Percentiles rank a stretch among this genome's conserved stretches.
phyloP scores from a whole-genome alignment of 2,329 filamentous ascomycete species.

The Aureobasidium uvarum region DNA sequence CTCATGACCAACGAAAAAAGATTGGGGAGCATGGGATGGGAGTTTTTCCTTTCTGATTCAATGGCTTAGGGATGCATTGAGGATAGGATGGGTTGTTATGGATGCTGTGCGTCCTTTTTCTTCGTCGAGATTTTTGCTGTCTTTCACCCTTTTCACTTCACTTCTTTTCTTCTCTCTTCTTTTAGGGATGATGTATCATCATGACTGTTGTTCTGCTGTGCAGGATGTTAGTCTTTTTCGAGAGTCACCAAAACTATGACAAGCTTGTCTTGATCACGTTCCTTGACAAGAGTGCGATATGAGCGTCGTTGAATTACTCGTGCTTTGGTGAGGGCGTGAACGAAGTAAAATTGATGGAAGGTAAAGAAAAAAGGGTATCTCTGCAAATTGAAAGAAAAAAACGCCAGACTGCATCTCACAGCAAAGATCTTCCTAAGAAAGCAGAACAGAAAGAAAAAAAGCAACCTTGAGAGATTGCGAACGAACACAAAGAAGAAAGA shows the following conservation, averaged over 20 bases:
- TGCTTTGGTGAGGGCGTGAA: no score
- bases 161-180: background rate
- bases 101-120: constrained; percentile 8
- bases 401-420: background rate
- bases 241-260: background rate
- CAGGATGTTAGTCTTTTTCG: constrained; percentile 1
- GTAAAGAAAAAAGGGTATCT: background rate
- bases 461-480: background rate
- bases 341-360: background rate
- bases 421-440: background rate
- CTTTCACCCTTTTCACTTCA: background rate
- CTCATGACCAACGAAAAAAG: background rate
- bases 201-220: constrained; percentile 6
- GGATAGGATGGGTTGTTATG: background rate
- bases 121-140: background rate
- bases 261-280: background rate
- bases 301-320: no score
- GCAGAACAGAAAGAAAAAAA: background rate
- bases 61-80: background rate
- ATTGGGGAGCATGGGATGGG: background rate
- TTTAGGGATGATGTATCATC: constrained; percentile 16
- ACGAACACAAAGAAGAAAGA: background rate
- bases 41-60: background rate
- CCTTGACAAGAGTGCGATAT: background rate
- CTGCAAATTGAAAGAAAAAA: background rate